phyloP scores from a whole-genome alignment of 2,329 filamentous ascomycete species.

The Lasiodiplodia hormozganensis region DNA sequence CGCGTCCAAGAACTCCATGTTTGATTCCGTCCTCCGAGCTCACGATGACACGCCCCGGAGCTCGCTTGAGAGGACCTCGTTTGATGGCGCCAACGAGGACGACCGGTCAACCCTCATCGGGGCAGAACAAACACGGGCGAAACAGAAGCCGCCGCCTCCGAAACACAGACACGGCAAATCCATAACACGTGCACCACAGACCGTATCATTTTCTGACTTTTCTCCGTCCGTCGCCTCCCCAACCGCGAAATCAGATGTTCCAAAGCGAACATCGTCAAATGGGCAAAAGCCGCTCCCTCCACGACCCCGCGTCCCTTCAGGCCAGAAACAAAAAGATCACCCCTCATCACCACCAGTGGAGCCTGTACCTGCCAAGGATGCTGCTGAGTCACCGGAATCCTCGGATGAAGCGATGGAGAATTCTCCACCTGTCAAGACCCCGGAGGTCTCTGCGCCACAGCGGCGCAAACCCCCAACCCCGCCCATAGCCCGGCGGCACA shows the following conservation, averaged over 20 bases:
- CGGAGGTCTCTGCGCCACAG: constrained; percentile 32
- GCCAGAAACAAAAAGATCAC: constrained; percentile 13
- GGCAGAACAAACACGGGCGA: constrained; percentile 51
- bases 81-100: constrained; percentile 53
- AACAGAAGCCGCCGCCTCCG: constrained; percentile 71
- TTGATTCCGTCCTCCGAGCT: constrained; percentile 57
- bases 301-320: constrained; percentile 46
- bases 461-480: constrained; percentile 33
- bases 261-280: constrained; percentile 51
- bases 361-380: constrained; percentile 30
- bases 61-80: constrained; percentile 63
- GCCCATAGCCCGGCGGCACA: constrained; percentile 43
- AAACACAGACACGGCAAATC: constrained; percentile 77
- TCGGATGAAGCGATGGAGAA: not conserved
- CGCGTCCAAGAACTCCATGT: constrained; percentile 64
- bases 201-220: constrained; percentile 44
- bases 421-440: constrained; percentile 12
- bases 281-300: constrained; percentile 69
- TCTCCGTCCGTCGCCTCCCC: constrained; percentile 34
- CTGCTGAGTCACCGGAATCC: not conserved
- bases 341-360: constrained; percentile 15
- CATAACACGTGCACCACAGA: constrained; percentile 54
- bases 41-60: constrained; percentile 62
- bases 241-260: constrained; percentile 35
- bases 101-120: constrained; percentile 44